Evolutionary conservation across 148 eudicot genomes (phyloP).

Genomic region (Agrostemma githago): DNA sequence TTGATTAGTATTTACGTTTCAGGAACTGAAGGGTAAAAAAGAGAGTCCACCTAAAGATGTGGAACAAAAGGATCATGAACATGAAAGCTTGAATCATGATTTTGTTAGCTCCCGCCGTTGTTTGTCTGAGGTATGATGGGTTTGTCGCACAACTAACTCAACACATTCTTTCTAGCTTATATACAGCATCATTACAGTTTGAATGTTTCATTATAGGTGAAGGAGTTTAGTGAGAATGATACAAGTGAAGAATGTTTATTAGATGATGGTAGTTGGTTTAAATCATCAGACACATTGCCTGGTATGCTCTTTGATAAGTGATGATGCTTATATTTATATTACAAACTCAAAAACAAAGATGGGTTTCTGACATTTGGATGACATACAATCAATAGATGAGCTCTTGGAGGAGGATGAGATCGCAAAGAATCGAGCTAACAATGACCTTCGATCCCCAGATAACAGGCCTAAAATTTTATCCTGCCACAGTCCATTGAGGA

Average conservation of each 20-base stretch:
- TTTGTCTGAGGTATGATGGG: constrained; percentile 10
- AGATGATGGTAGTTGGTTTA: constrained; percentile 14
- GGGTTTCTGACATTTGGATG: constrained; percentile 1
- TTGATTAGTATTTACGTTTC: constrained; percentile 14
- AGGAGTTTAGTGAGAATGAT: constrained; percentile 13
- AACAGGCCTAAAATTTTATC: constrained; percentile 29
- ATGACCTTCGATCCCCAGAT: constrained; percentile 29
- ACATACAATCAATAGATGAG: constrained; percentile 30
- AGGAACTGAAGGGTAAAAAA: constrained; percentile 4
- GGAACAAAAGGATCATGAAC: constrained; percentile 10
- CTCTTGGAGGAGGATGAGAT: constrained; percentile 22
- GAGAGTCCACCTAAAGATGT: neutral
- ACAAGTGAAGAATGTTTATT: neutral
- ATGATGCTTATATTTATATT: neutral
- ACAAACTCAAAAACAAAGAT: neutral
- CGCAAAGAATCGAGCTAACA: constrained; percentile 11
- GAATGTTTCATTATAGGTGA: neutral
- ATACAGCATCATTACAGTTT: neutral
- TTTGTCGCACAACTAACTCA: too few relatives aligned
- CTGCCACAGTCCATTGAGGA: constrained; percentile 47
- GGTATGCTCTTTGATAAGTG: constrained; percentile 24
- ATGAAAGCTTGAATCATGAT: constrained; percentile 8
- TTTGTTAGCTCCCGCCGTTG: neutral
- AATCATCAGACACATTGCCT: constrained; percentile 27
- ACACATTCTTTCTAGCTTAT: neutral